These are phyloP conservation scores for Fusarium sp. DNA, from an alignment of 2,329 filamentous ascomycete species.

Conservation along the genomic window DNA sequence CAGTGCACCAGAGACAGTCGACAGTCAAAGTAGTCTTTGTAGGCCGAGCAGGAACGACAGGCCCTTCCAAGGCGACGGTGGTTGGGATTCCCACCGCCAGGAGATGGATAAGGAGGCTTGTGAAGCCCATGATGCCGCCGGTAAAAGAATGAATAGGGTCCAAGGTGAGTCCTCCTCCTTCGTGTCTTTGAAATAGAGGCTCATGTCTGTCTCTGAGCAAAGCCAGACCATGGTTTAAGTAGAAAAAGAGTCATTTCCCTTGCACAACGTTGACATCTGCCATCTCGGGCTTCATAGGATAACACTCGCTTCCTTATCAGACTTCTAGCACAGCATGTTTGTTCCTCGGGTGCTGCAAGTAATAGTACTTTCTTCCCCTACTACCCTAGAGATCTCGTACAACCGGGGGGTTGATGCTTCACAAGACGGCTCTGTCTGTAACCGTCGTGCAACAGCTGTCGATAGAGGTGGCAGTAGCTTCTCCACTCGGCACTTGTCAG, in stretches of 20 bases:
- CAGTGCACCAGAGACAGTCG: conserved; percentile 35
- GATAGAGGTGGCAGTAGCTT: conserved; percentile 1
- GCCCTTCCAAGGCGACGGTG: conserved; percentile 4
- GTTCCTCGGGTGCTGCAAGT: conserved; percentile 19
- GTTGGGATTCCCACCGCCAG: conserved; percentile 17
- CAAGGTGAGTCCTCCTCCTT: conserved; percentile 16
- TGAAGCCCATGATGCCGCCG: conserved; percentile 35
- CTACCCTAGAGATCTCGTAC: conserved; percentile 15
- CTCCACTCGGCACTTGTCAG: conserved; percentile 28
- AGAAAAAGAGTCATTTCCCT: conserved; percentile 14
- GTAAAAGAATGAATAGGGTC: conserved; percentile 33
- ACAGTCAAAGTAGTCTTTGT: conserved; percentile 26
- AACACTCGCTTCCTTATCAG: conserved; percentile 25
- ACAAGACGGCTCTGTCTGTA: conserved; percentile 27
- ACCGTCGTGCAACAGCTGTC: conserved; percentile 30
- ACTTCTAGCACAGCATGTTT: conserved; percentile 31
- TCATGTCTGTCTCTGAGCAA: not conserved
- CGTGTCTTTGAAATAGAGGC: conserved; percentile 7
- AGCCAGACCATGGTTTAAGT: conserved; percentile 26
- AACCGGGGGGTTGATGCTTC: conserved; percentile 1
- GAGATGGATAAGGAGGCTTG: conserved; percentile 25
- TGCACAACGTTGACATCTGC: conserved; percentile 20
- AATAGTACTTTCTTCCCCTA: conserved; percentile 17
- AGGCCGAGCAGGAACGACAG: conserved; percentile 5
- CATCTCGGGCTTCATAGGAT: conserved; percentile 16